Evolutionary conservation across 345 rosid species (phyloP).

Genomic region (Trapa incisa): DNA sequence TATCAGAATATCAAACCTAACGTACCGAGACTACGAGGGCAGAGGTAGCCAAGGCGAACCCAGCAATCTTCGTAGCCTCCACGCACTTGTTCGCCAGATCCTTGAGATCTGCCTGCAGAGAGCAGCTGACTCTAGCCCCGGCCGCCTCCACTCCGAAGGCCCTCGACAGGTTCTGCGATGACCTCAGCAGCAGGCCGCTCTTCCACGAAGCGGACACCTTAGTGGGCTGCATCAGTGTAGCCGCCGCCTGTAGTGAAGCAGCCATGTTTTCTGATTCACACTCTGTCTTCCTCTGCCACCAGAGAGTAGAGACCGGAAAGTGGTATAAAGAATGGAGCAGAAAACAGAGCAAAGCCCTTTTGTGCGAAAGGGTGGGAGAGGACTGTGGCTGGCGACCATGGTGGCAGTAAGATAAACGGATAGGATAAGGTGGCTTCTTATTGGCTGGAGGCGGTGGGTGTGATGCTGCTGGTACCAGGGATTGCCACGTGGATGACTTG

Average conservation of each 20-base stretch:
- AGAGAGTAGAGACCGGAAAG: neutral
- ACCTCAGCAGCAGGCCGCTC: constrained; percentile 30
- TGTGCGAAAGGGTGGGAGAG: constrained; percentile 3
- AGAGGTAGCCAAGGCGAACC: constrained; percentile 86
- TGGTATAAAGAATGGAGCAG: neutral
- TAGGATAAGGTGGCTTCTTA: constrained; percentile 59
- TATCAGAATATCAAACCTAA: no score
- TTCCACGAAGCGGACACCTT: constrained; percentile 33
- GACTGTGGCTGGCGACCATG: constrained; percentile 18
- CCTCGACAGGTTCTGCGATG: constrained; percentile 35
- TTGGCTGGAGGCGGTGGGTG: constrained; percentile 37
- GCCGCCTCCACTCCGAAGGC: constrained; percentile 49
- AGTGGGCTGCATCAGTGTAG: constrained; percentile 70
- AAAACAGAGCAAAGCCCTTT: neutral
- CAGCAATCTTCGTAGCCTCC: constrained; percentile 69
- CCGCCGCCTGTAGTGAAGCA: constrained; percentile 80
- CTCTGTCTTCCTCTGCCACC: no score
- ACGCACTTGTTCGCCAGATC: constrained; percentile 59
- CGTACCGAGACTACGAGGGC: constrained; percentile 84
- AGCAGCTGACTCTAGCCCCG: constrained; percentile 57
- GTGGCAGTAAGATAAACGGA: constrained; percentile 45
- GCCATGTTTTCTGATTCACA: constrained; percentile 37
- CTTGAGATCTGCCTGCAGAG: constrained; percentile 52
- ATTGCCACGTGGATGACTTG: constrained; percentile 43
- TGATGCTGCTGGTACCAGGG: constrained; percentile 12